Conservation (phyloP, 2,329 filamentous ascomycete species). For the Penicillium sp. region DNA sequence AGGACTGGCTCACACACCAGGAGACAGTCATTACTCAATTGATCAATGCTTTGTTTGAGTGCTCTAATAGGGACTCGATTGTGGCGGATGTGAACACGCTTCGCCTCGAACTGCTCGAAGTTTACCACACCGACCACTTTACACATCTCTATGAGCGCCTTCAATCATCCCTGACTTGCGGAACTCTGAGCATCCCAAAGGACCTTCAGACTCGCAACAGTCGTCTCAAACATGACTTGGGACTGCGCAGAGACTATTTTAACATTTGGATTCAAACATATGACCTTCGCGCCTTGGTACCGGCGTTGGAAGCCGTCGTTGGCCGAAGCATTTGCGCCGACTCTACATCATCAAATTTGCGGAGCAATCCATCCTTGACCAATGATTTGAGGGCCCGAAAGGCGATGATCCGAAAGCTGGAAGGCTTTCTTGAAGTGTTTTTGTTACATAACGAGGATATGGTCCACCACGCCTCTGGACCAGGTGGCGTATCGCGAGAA, state of each 20-base stretch:
- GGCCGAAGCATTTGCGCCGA: slow-evolving; percentile 52
- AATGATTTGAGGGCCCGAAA: slow-evolving; percentile 11
- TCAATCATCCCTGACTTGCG: slow-evolving; percentile 61
- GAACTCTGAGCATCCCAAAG: slow-evolving; percentile 59
- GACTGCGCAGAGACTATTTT: slow-evolving; percentile 59
- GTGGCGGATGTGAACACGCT: slow-evolving; percentile 36
- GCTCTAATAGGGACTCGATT: slow-evolving; percentile 24
- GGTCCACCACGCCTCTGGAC: slow-evolving; percentile 20
- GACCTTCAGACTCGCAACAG: slow-evolving; percentile 50
- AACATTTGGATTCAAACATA: slow-evolving; percentile 62
- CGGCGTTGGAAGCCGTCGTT: slow-evolving; percentile 60
- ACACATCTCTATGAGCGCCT: slow-evolving; percentile 58
- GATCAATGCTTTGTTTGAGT: slow-evolving; percentile 58
- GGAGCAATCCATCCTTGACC: not conserved
- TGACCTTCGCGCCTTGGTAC: slow-evolving; percentile 52
- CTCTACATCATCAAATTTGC: slow-evolving; percentile 13
- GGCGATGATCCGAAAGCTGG: slow-evolving; percentile 46
- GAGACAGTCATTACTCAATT: slow-evolving; percentile 63
- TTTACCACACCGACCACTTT: slow-evolving; percentile 58
- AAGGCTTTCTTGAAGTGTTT: slow-evolving; percentile 59
- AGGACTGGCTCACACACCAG: slow-evolving; percentile 64
- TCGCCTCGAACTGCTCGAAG: slow-evolving; percentile 51
- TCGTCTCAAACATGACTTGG: slow-evolving; percentile 59
- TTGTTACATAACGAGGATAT: slow-evolving; percentile 61
- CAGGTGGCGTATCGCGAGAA: slow-evolving; percentile 42